Percentiles rank a stretch among this genome's conserved stretches.
phyloP scores from a whole-genome alignment of 2,329 filamentous ascomycete species.

The Xylaria sp. region DNA sequence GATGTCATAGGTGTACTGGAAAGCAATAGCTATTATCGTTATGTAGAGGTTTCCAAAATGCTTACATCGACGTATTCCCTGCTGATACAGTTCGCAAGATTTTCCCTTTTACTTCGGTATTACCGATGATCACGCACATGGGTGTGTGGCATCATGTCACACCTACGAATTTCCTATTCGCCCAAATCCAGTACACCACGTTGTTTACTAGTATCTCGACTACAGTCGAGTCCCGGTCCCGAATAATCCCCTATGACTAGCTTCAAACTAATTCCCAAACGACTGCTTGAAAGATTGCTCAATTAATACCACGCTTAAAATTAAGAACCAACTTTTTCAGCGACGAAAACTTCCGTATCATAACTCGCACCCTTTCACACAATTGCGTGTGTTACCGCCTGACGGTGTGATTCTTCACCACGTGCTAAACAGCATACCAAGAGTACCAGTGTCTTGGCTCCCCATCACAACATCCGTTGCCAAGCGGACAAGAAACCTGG shows the following conservation, averaged over 20 bases:
- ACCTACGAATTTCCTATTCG: neutral
- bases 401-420: neutral
- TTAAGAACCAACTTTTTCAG: neutral
- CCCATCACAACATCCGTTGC: conserved; percentile 1
- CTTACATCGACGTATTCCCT: neutral
- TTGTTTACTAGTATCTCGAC: neutral
- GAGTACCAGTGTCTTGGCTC: neutral
- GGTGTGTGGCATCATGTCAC: neutral
- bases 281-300: neutral
- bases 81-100: neutral
- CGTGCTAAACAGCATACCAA: neutral
- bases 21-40: too few relatives aligned
- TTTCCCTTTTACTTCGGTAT: neutral
- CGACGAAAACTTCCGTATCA: neutral
- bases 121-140: neutral
- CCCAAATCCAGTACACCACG: neutral
- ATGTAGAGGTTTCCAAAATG: neutral
- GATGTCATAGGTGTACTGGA: too few relatives aligned
- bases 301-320: neutral
- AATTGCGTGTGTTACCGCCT: neutral
- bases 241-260: neutral
- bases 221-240: neutral
- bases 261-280: neutral
- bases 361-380: neutral
- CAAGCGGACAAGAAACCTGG: neutral